Base-by-base conservation (phyloP, 352 stramenopile species). In the Phytophthora aleatoria region DNA sequence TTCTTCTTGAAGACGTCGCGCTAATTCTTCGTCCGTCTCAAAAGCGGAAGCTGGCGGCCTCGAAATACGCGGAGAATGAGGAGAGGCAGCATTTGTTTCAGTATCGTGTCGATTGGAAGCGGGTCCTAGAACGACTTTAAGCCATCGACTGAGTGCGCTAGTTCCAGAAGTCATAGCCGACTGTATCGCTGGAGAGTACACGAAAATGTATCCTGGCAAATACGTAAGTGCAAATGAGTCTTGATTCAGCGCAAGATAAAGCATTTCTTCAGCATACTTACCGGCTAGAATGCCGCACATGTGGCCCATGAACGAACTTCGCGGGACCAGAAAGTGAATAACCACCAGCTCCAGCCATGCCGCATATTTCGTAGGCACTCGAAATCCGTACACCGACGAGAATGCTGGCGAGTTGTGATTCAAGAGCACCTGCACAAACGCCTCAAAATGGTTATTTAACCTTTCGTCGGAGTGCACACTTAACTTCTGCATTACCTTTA, bases 291-390 rank as follows among this genome's bases (percentile, higher is more conserved):
- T 96, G 11, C 91, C 91, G 38, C 87, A 95, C 70, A 96, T 80
- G 69, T 97, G 90, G 8, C 89, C 89, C 28, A 97, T 70, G 53
- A 97, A 95, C 0, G 90, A 96, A 16, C 83, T 77, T 35, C 79
- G 53, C 5, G 81, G 90, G 1, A 95, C 86, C 16, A 97, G 65
- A n/a, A 94, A 58, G 44, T 95, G 86, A 26, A 96, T 94, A n/a
- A 93, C 66, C 10, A 95, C 72, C 6, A 97, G 76, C 60, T 97
- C 91, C 3, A 96, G 71, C 90, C 91, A 97, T 24, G 90, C 78
- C 1, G 85, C 87, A 50, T 96, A 97, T 67, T 95, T 93, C 13
- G 88, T 94, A 10, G 89, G 87, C 24, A 97, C 77, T 41, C 67
- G 67, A 45, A 97, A 86, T 27, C 81, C 83, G 53, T 91, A 85